Conservation (phyloP, 768 basidiomycete genomes). For the Lentinus tigrinus region DNA sequence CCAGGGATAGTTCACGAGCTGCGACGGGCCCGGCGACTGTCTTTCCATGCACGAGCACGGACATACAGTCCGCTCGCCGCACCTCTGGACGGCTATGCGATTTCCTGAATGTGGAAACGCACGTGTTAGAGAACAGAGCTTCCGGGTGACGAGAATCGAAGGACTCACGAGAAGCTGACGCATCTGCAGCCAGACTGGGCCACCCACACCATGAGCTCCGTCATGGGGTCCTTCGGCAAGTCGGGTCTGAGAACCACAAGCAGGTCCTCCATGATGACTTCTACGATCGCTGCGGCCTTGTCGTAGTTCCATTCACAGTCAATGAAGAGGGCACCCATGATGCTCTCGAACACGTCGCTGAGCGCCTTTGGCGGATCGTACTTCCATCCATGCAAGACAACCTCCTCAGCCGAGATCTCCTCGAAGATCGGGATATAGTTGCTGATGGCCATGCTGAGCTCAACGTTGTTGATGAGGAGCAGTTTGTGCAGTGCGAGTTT, state of each 20-base stretch:
- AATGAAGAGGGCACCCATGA: constrained; percentile 81
- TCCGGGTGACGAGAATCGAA: background rate
- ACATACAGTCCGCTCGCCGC: constrained; percentile 50
- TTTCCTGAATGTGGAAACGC: constrained; percentile 34
- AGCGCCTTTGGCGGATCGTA: constrained; percentile 85
- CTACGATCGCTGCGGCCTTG: constrained; percentile 56
- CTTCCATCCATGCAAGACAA: constrained; percentile 72
- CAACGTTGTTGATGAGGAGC: constrained; percentile 66
- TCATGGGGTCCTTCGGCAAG: constrained; percentile 68
- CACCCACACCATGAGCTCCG: constrained; percentile 68
- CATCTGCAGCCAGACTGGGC: constrained; percentile 55
- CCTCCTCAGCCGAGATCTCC: constrained; percentile 53
- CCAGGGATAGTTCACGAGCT: constrained; percentile 54
- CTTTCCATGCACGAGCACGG: constrained; percentile 57
- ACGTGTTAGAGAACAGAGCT: constrained; percentile 21
- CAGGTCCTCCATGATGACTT: constrained; percentile 65
- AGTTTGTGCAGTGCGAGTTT: constrained; percentile 66
- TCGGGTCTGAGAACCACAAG: constrained; percentile 57
- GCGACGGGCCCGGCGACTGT: constrained; percentile 61
- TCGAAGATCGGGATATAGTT: constrained; percentile 61
- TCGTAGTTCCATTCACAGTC: constrained; percentile 79
- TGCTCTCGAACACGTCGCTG: constrained; percentile 82
- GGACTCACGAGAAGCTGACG: constrained; percentile 45
- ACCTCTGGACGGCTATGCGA: constrained; percentile 42
- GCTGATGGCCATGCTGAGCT: constrained; percentile 63